A percentile compares a stretch with the other conserved stretches of the same genome.
Evolutionary conservation across 108 stramenopile genomes (phyloP).

Genomic region (Parietichytrium sp.): DNA sequence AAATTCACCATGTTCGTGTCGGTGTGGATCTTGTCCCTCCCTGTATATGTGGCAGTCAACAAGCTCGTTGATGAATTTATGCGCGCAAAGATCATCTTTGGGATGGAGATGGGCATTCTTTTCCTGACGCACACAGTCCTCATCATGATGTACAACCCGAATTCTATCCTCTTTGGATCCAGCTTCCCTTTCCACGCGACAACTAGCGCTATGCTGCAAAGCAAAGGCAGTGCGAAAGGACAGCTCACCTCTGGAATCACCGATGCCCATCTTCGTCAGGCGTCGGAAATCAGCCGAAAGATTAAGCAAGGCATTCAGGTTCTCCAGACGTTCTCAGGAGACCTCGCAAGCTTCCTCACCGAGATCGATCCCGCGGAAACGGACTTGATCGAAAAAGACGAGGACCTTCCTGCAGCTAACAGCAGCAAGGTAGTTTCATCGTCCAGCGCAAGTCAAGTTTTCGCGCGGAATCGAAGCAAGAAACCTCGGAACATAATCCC

Average conservation of each 20-base stretch:
- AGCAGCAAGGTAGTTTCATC: no score
- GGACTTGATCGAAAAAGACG: conserved; percentile 15
- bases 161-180: background rate
- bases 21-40: conserved; percentile 30
- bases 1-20: conserved; percentile 30
- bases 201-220: background rate
- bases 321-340: background rate
- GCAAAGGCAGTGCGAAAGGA: background rate
- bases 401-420: background rate
- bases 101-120: background rate
- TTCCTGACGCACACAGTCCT: background rate
- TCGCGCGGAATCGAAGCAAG: no score
- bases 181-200: conserved; percentile 45
- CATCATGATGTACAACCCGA: conserved; percentile 37
- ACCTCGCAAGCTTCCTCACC: background rate
- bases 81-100: conserved; percentile 19
- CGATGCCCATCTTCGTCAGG: conserved; percentile 12
- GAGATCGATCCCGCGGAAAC: conserved; percentile 11
- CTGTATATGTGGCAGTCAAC: background rate
- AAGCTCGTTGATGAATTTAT: background rate
- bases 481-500: no score
- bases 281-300: background rate
- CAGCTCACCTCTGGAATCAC: background rate
- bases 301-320: conserved; percentile 17
- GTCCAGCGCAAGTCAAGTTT: no score